Evolutionary conservation across 768 basidiomycete species (phyloP), one percentile per base, ranked within the genome.

Genomic region (Chiua virens): DNA sequence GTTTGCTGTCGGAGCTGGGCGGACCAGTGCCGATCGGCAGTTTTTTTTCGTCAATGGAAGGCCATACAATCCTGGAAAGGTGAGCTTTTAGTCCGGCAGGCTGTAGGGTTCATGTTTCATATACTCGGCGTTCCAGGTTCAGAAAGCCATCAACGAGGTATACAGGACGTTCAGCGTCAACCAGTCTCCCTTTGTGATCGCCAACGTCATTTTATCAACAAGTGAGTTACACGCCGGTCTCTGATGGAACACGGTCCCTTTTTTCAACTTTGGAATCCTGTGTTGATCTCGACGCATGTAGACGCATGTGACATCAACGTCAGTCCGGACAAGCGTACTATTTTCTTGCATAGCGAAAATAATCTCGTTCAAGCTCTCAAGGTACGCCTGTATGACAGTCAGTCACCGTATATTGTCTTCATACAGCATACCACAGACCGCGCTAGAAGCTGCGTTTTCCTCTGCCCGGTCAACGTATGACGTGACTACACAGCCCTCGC

Each of bases 271-370:
- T 30, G 9, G 25, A 25, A 30, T 39, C 37, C 44, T 30, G 13
- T 47, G 7, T 35, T 57, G 40, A 50, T 34, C 22, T 28, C 5
- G 13, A 27, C n/a, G 25, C 37, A 14, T 17, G 21, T 55, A 94
- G 92, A 85, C 50, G 74, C 82, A 0, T 90, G 83, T 60, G 97
- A 99, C 63, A 84, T 99, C 62, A 99, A 99, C 54, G 89, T 98
- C 52, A 91, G 86, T 54, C 96, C 97, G 0, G 97, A 98, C 73
- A 99, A 98, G 64, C 80, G 96, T n/a, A 95, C 92, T 0, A 88
- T 98, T 34, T 85, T 97, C 45, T 62, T 99, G 11, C 93, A 98
- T 59, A 86, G 86, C 65, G 96, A 99, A 66, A 77, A 75, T 11
- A 87, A 87, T 53, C 70, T 99, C 17, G 77, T 98, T 1, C 71